These are phyloP conservation scores for Podospora conica DNA, from an alignment of 495 filamentous ascomycete genomes.

Conservation along the genomic window DNA sequence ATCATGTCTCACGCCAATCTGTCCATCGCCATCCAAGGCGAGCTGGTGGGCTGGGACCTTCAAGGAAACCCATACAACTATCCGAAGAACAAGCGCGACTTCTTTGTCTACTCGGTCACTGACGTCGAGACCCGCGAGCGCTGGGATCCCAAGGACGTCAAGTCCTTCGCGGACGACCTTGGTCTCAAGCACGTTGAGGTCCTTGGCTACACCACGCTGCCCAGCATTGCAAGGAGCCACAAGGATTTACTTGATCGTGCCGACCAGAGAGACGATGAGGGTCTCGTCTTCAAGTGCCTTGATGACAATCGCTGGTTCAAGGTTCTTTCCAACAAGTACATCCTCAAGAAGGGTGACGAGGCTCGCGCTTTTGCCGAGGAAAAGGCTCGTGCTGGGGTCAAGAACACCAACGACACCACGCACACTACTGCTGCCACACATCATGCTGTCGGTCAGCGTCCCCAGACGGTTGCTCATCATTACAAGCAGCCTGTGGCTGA, in stretches of 20 bases:
- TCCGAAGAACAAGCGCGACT: slow-evolving; percentile 5
- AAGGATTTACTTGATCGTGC: slow-evolving; percentile 18
- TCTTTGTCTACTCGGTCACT: slow-evolving; percentile 20
- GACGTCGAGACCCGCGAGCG: slow-evolving; percentile 14
- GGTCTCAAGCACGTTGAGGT: slow-evolving; percentile 25
- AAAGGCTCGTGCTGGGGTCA: not conserved
- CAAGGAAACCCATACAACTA: slow-evolving; percentile 19
- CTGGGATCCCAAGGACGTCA: slow-evolving; percentile 10
- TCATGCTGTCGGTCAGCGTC: no score
- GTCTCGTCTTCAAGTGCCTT: slow-evolving; percentile 28
- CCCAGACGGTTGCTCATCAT: no score
- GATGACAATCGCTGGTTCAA: slow-evolving; percentile 28
- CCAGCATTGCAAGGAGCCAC: slow-evolving; percentile 14
- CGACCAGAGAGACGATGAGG: slow-evolving; percentile 16
- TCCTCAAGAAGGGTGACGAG: slow-evolving; percentile 15
- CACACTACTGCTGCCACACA: no score
- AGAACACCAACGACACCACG: no score
- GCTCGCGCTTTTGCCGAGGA: not conserved
- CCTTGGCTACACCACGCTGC: slow-evolving; percentile 17
- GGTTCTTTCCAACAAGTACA: slow-evolving; percentile 18
- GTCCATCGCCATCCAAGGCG: slow-evolving; percentile 25
- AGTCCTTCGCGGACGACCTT: slow-evolving; percentile 6
- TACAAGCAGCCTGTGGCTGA: no score
- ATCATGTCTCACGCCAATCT: slow-evolving; percentile 5
- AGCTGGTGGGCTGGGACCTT: slow-evolving; percentile 23